Percentiles rank a stretch among this genome's conserved stretches.
These are phyloP conservation scores for Phytophthora capsici DNA, from an alignment of 352 stramenopile species.

Conservation along the genomic window DNA sequence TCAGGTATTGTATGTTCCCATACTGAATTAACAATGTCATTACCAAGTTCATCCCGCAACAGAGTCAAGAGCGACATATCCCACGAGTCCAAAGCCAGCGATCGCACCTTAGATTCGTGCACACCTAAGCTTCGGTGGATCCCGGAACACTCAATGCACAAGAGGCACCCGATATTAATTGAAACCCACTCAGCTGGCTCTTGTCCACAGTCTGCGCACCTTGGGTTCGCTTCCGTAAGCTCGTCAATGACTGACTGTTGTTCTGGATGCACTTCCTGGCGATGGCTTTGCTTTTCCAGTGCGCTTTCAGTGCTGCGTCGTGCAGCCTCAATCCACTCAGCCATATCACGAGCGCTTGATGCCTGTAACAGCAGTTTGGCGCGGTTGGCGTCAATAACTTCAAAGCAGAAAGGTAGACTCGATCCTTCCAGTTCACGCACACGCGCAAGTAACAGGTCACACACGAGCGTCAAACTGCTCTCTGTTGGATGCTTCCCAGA, in stretches of 20 bases:
- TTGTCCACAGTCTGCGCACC: slow-evolving; percentile 79
- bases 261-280: slow-evolving; percentile 83
- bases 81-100: slow-evolving; percentile 89
- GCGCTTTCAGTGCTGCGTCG: slow-evolving; percentile 83
- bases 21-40: slow-evolving; percentile 68
- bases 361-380: slow-evolving; percentile 82
- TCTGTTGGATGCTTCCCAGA: slow-evolving; percentile 63
- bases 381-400: slow-evolving; percentile 85
- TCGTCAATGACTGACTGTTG: slow-evolving; percentile 75
- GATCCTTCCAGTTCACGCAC: slow-evolving; percentile 65
- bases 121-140: slow-evolving; percentile 97
- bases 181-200: slow-evolving; percentile 94
- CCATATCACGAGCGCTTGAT: slow-evolving; percentile 73
- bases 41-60: slow-evolving; percentile 73
- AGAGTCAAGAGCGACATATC: slow-evolving; percentile 79
- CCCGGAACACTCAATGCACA: slow-evolving; percentile 98
- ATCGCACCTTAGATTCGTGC: slow-evolving; percentile 97
- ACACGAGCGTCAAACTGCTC: slow-evolving; percentile 79
- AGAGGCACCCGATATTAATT: slow-evolving; percentile 95
- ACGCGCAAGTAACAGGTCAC: slow-evolving; percentile 82
- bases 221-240: slow-evolving; percentile 59
- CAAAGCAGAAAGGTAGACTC: slow-evolving; percentile 77
- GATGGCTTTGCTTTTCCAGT: slow-evolving; percentile 83
- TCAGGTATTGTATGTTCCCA: slow-evolving; percentile 68
- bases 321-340: slow-evolving; percentile 84